phyloP scores from a whole-genome alignment of 495 filamentous ascomycete species.

The Xylaria telfairii region DNA sequence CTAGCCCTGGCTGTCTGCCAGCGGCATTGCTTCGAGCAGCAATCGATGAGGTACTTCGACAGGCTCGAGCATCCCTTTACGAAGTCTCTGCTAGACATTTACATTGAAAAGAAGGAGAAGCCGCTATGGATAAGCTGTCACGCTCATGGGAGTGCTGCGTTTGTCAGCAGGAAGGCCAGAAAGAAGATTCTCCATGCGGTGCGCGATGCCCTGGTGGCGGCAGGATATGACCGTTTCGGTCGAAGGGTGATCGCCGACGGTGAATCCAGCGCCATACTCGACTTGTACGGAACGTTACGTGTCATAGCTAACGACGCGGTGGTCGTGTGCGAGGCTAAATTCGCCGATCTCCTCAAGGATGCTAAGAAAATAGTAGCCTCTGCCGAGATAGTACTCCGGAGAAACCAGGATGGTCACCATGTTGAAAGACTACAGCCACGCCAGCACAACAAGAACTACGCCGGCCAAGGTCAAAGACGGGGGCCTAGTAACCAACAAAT shows the following conservation, averaged over 20 bases:
- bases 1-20: conserved; percentile 20
- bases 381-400: conserved; percentile 15
- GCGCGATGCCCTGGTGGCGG: conserved; percentile 56
- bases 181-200: conserved; percentile 62
- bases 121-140: conserved; percentile 57
- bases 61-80: conserved; percentile 42
- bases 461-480: background rate
- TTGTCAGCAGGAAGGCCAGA: conserved; percentile 59
- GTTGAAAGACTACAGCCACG: too few species aligned
- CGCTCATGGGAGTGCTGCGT: conserved; percentile 43
- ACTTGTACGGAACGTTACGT: conserved; percentile 40
- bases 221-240: conserved; percentile 64
- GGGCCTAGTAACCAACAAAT: background rate
- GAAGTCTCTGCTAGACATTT: conserved; percentile 36
- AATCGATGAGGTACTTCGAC: conserved; percentile 41
- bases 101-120: conserved; percentile 38
- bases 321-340: conserved; percentile 31
- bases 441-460: background rate
- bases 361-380: conserved; percentile 26
- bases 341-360: conserved; percentile 30
- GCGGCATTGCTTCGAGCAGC: conserved; percentile 30
- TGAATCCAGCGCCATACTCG: conserved; percentile 19
- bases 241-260: conserved; percentile 32
- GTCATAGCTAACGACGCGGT: conserved; percentile 21
- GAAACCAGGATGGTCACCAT: background rate